phyloP scores from a whole-genome alignment of 2,329 filamentous ascomycete species.

The Fusarium pseudocircinatum region DNA sequence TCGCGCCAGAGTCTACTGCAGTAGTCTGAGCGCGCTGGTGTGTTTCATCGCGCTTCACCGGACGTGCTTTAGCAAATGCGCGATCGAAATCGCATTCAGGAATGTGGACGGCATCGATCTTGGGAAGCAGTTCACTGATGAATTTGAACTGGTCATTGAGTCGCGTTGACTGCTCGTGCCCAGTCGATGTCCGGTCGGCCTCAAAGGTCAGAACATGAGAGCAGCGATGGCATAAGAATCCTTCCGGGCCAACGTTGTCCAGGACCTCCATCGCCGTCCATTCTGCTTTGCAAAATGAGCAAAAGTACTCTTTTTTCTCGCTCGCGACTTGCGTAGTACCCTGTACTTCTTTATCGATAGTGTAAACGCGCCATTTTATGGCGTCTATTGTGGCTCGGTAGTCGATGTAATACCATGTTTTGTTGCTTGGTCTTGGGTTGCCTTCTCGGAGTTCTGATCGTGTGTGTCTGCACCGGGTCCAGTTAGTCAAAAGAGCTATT shows the following conservation, averaged over 20 bases:
- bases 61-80: conserved; percentile 69
- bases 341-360: conserved; percentile 88
- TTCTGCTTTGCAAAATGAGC: conserved; percentile 80
- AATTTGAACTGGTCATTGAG: conserved; percentile 84
- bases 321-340: conserved; percentile 80
- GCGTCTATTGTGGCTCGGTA: conserved; percentile 94
- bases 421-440: conserved; percentile 81
- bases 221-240: conserved; percentile 88
- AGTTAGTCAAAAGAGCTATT: conserved; percentile 55
- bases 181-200: conserved; percentile 73
- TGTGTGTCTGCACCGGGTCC: conserved; percentile 60
- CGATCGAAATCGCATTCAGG: conserved; percentile 79
- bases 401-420: conserved; percentile 97
- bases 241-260: conserved; percentile 73
- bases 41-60: conserved; percentile 72
- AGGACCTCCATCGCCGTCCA: conserved; percentile 92
- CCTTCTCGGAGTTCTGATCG: conserved; percentile 81
- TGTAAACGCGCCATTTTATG: conserved; percentile 93
- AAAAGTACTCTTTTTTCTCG: conserved; percentile 93
- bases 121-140: conserved; percentile 78
- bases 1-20: conserved; percentile 62
- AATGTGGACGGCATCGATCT: conserved; percentile 78
- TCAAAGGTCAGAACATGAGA: conserved; percentile 70
- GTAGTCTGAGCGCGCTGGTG: conserved; percentile 71
- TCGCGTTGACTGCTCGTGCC: conserved; percentile 76